phyloP scores from a whole-genome alignment of 305 asterid species.

The Solanum aculeatissimum region DNA sequence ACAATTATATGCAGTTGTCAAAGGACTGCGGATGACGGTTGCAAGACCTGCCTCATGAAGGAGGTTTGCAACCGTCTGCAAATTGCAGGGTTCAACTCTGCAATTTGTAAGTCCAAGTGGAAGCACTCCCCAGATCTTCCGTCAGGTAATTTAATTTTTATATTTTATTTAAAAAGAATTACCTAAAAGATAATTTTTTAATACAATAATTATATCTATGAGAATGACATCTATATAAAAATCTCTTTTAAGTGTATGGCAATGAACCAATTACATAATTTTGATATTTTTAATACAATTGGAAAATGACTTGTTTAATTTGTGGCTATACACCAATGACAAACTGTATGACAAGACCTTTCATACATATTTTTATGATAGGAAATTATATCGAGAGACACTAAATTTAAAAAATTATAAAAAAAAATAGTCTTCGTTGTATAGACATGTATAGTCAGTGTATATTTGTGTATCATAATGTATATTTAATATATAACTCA shows the following conservation, averaged over 20 bases:
- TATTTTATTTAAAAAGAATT: too few species aligned
- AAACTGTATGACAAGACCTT: neutral
- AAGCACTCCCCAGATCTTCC: constrained; percentile 55
- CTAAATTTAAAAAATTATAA: too few species aligned
- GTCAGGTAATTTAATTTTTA: constrained; percentile 73
- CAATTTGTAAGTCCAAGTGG: constrained; percentile 92
- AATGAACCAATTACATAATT: neutral
- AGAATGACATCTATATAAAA: neutral
- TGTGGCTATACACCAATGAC: neutral
- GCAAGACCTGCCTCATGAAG: constrained; percentile 74
- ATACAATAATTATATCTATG: neutral
- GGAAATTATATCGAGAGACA: too few species aligned
- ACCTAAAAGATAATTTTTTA: too few species aligned
- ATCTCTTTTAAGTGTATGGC: neutral
- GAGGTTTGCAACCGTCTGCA: constrained; percentile 52
- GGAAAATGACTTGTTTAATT: neutral
- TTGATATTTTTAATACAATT: neutral
- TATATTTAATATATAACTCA: too few species aligned
- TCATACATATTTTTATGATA: neutral
- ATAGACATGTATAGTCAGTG: too few species aligned
- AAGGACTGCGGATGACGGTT: constrained; percentile 17
- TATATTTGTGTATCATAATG: too few species aligned
- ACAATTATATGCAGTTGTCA: constrained; percentile 30
- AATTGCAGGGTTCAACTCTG: constrained; percentile 47
- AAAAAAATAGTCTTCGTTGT: too few species aligned